Base-by-base conservation (phyloP, 225 moss, liverwort and hornwort genomes). In the Straminergon stramineum region DNA sequence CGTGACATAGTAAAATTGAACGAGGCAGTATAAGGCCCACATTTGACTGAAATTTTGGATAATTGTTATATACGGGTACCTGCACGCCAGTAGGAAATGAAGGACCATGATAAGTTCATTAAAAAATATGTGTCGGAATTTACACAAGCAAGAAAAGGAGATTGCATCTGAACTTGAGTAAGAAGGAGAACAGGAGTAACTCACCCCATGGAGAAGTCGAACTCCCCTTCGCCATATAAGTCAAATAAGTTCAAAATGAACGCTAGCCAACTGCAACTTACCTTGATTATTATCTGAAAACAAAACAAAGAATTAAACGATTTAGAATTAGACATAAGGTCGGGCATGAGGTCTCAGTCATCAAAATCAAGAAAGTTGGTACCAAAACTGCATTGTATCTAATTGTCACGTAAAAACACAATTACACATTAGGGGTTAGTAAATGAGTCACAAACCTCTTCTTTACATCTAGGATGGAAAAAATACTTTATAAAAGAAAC, bases 21-120 rank as follows among this genome's bases (percentile, higher is more conserved):
- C 91, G 48, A 99, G 95, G 91, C 99, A 99, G 83, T 99, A 99
- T 8, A 99, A 93, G 57, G 99, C 99, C 99, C 99, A 99, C 88
- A 97, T 99, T 90, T 99, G 99, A 90, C 99, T 99, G 93, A 99
- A 99, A 87, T 99, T 99, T 60, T 97, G 92, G n/a, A 96, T 86
- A 51, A 99, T 88, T 71, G 97, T 99, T 79, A 99, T 92, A 74
- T 97, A 99, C 7, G 99, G 95, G 85, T 99, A 99, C 89, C 99
- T 96, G 93, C 91, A 92, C 21, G 62, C 92, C 87, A 85, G 45
- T 52, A 57, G 37, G 75, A 71, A 87, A 70, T n/a, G 55, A 53
- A 62, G n/a, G 45, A 63, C 26, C 78, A 83, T 60, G 16, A 81
- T 90, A 61, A 92, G 67, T 55, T 84, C 21, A 77, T 62, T 39